Evolutionary conservation across 495 filamentous ascomycete species (phyloP).

Genomic region (Platismatia glauca): DNA sequence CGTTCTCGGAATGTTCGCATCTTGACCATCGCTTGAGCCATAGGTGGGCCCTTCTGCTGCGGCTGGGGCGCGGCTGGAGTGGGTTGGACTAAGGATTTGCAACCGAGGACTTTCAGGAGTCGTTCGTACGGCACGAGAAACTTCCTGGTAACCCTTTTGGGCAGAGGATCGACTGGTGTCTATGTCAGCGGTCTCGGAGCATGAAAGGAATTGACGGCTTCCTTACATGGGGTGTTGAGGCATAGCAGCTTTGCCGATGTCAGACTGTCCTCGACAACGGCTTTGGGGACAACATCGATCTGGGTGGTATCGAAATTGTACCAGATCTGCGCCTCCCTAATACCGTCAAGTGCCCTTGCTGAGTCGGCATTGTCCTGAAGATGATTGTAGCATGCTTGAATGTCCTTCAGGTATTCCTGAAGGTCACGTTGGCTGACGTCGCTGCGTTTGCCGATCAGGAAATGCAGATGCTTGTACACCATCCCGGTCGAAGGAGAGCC

Average conservation of each 20-base stretch:
- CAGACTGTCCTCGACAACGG: constrained; percentile 18
- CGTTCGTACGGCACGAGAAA: constrained; percentile 26
- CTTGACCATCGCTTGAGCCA: not conserved
- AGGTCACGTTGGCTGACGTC: constrained; percentile 15
- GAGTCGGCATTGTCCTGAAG: constrained; percentile 19
- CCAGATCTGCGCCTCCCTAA: constrained; percentile 19
- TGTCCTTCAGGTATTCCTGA: constrained; percentile 24
- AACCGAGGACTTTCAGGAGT: constrained; percentile 23
- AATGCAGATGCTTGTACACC: constrained; percentile 24
- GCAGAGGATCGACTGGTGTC: constrained; percentile 17
- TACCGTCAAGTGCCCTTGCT: constrained; percentile 8
- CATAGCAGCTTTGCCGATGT: constrained; percentile 20
- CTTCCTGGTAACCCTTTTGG: constrained; percentile 18
- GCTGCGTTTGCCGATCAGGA: constrained; percentile 14
- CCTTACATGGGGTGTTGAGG: constrained; percentile 21
- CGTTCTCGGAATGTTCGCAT: constrained; percentile 19
- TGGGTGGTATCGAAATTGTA: constrained; percentile 24
- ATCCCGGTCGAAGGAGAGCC: constrained; percentile 18
- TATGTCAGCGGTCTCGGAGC: not conserved
- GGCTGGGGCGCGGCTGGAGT: constrained; percentile 10
- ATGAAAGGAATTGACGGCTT: not conserved
- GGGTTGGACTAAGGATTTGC: constrained; percentile 23
- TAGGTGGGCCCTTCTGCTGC: constrained; percentile 2
- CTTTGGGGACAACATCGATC: constrained; percentile 5
- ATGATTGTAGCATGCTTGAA: constrained; percentile 23